Base-by-base conservation (phyloP, 2,329 filamentous ascomycete species). In the Phaeophleospora eucalypticola region DNA sequence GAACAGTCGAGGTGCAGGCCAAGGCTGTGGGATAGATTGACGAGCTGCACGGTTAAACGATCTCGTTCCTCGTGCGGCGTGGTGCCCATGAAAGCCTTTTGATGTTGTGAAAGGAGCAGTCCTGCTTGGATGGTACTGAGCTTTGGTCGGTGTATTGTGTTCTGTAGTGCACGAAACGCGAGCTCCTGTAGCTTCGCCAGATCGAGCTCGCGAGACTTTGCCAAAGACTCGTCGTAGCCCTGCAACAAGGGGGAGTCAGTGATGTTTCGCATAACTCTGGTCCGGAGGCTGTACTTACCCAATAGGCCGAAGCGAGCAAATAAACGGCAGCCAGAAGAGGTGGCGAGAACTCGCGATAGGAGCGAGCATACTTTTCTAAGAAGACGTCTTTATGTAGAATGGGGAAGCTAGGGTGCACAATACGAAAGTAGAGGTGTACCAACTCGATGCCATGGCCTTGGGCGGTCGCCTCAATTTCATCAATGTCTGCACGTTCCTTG, bases 361-460 rank as follows among this genome's bases (percentile, higher is more conserved):
- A 78, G 9, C 76, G 68, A 20, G 71, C 70, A 55, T 83, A 81
- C 59, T 82, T 82, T 57, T 81, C 79, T 32, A 82, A 68, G 49
- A 80, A 83, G 10, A 82, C 78, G 24, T 74, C 76, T 58, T 82
- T 82, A 57, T 82, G 78, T 3, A 82, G 61, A 38, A 82, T 74
- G 1, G 79, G 79, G 54, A 78, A 81, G 46, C 71, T 74, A 0
- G 79, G 79, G 53, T 82, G 79, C 7, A 82, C 72, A 33, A 80
- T 76, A 19, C 77, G 71, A 55, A 90, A 91, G 70, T 87, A 91
- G 9, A 90, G 71, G 56, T 86, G 80, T 44, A 91, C 78, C 41
- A 93, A 72, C 42, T 77, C 78, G 35, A 79, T 79, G 12, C 87
- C 86, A 63, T 89, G 77, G 3, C 86, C 85, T 10, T 78, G 75